Evolutionary conservation across 495 filamentous ascomycete genomes (phyloP).

Genomic region (Parathielavia appendiculata): DNA sequence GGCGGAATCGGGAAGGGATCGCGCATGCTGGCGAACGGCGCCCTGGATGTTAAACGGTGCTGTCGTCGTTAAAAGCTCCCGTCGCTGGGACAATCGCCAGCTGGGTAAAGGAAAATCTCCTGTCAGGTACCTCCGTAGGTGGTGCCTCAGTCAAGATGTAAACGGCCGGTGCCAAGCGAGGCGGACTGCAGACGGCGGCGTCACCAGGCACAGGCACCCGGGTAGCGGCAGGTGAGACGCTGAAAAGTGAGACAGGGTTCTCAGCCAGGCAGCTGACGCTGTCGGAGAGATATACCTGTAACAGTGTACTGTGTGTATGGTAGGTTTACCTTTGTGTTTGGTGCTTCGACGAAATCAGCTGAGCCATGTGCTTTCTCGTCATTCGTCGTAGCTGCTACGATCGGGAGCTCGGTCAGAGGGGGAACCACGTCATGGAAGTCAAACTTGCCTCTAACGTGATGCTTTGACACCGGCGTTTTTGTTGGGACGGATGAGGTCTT

Average conservation of each 20-base stretch:
- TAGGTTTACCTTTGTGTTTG: neutral
- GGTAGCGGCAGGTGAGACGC: neutral
- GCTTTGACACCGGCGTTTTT: slow-evolving; percentile 6
- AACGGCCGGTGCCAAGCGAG: neutral
- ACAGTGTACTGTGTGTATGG: neutral
- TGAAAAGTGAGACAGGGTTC: neutral
- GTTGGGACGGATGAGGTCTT: slow-evolving; percentile 9
- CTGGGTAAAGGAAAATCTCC: neutral
- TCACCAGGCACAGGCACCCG: slow-evolving; percentile 8
- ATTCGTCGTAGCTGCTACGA: slow-evolving; percentile 12
- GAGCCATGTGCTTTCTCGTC: slow-evolving; percentile 22
- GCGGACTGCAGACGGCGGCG: neutral
- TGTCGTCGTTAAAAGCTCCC: neutral
- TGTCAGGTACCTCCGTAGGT: neutral
- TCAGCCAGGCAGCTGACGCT: slow-evolving; percentile 5
- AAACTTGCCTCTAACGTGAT: too few relatives aligned
- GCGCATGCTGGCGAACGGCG: slow-evolving; percentile 46
- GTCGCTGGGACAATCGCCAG: too few relatives aligned
- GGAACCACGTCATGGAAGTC: neutral
- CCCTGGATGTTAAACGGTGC: neutral
- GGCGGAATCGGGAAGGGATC: slow-evolving; percentile 65
- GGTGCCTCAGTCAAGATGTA: too few relatives aligned
- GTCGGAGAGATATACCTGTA: neutral
- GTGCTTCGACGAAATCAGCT: neutral
- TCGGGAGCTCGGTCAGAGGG: slow-evolving; percentile 1